Base-by-base conservation (phyloP, 73 alveolate species). In the Effrenium voratum region DNA sequence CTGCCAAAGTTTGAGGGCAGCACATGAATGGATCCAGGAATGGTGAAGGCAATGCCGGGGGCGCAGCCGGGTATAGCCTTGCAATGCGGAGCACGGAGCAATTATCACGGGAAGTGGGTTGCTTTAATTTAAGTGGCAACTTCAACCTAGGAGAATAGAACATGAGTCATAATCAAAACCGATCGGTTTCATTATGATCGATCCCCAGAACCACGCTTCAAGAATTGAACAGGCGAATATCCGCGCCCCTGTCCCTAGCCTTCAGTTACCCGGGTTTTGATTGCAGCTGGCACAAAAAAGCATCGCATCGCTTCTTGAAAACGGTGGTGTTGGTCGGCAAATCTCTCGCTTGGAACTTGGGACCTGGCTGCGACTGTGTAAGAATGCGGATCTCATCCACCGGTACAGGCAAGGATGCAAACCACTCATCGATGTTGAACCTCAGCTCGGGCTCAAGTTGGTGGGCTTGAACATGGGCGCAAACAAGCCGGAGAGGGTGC, bases 341-440 rank as follows among this genome's bases (percentile, higher is more conserved):
- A 38, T 12, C 19, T 22, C 34, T 6, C 76, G 76, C 34, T 26
- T n/a, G 30, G 30, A 43, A 5, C 46, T 68, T 3, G 38, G 94
- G 22, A 57, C 59, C 30, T 16, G 30, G 60, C 94, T 85, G 94
- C 36, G 44, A 49, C 63, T 85, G 94, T 3, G 94, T 85, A 80
- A 85, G 55, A 45, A 85, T 59, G 47, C 94, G 72, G 38, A 85
- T 85, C 94, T 85, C 94, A 30, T 85, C 94, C 94, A 85, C 94
- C 1, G 94, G 94, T 41, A 85, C 94, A 6, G 94, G 94, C 34
- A 85, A 45, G 19, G 94, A 85, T 28, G 94, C 63, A 46, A 85
- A 85, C 94, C 94, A 85, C 60, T 85, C 94, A 46, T 85, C 94
- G 49, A 85, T 85, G 82, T n/a, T 57, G 46, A 85, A 57, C 94